Conservation (phyloP, 805 yeast genomes). For the Wilhelminamyces savonicus region DNA sequence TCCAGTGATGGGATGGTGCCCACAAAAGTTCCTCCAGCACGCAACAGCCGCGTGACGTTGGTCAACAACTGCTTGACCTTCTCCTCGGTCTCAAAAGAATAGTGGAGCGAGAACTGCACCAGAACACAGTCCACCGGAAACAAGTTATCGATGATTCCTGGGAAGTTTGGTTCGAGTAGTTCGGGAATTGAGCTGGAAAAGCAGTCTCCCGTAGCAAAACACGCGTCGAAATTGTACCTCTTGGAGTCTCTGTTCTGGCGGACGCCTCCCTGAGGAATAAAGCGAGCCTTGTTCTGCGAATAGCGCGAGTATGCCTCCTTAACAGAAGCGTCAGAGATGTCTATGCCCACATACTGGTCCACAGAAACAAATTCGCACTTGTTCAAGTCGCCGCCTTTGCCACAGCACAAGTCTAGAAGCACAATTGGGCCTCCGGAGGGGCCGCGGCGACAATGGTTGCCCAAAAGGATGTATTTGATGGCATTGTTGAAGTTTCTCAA, state of each 20-base stretch:
- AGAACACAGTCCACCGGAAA: conserved; percentile 87
- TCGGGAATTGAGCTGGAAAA: conserved; percentile 67
- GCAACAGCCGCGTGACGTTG: conserved; percentile 71
- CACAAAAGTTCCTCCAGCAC: conserved; percentile 79
- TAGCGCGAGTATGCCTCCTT: conserved; percentile 79
- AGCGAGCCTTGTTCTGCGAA: conserved; percentile 41
- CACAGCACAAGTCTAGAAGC: conserved; percentile 88
- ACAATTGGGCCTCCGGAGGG: conserved; percentile 23
- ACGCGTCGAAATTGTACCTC: conserved; percentile 63
- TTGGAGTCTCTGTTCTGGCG: conserved; percentile 27
- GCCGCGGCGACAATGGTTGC: conserved; percentile 47
- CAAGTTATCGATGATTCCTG: conserved; percentile 50
- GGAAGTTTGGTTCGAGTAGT: conserved; percentile 56
- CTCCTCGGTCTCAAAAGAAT: conserved; percentile 83
- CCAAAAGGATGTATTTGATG: conserved; percentile 78
- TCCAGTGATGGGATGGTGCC: conserved; percentile 95
- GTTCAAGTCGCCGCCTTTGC: conserved; percentile 95
- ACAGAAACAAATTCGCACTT: conserved; percentile 78
- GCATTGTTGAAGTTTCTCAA: conserved; percentile 87
- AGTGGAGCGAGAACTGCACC: conserved; percentile 89
- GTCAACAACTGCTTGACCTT: conserved; percentile 67
- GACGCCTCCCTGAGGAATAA: conserved; percentile 19
- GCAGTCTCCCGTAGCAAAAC: conserved; percentile 89
- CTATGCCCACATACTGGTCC: conserved; percentile 81
- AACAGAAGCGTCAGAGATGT: conserved; percentile 84